phyloP scores from a whole-genome alignment of 805 yeast genomes.

The Pichia membranifaciens region DNA sequence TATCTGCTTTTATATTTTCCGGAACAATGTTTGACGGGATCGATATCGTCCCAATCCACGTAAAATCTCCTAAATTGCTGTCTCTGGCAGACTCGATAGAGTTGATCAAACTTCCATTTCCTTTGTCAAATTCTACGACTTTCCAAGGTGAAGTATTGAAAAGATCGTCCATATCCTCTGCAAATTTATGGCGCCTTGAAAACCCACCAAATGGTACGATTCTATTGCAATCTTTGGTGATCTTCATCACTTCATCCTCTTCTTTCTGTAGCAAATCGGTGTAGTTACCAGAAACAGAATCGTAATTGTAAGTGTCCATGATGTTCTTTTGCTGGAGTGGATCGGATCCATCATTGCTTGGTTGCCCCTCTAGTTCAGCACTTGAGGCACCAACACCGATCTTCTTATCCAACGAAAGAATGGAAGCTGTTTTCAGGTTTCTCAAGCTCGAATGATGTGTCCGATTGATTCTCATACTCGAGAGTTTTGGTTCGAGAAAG shows the following conservation, averaged over 20 bases:
- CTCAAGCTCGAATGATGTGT: slow-evolving; percentile 8
- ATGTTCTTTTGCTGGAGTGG: slow-evolving; percentile 1
- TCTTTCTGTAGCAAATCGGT: slow-evolving; percentile 8
- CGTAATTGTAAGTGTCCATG: slow-evolving; percentile 8
- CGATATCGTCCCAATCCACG: slow-evolving; percentile 90
- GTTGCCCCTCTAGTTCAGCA: not conserved
- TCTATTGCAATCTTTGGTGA: slow-evolving; percentile 19
- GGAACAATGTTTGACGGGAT: slow-evolving; percentile 86
- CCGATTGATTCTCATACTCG: slow-evolving; percentile 17
- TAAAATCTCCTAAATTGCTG: slow-evolving; percentile 31
- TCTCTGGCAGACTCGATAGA: slow-evolving; percentile 64
- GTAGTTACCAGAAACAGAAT: slow-evolving; percentile 1
- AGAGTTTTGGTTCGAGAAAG: slow-evolving; percentile 12
- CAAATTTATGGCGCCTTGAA: slow-evolving; percentile 50
- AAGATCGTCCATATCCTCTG: slow-evolving; percentile 37
- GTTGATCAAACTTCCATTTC: slow-evolving; percentile 84
- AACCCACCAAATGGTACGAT: slow-evolving; percentile 70
- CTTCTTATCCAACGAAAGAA: slow-evolving; percentile 7
- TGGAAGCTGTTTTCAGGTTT: slow-evolving; percentile 9
- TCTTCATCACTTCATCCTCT: slow-evolving; percentile 12
- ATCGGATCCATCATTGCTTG: not conserved
- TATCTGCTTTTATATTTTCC: slow-evolving; percentile 44
- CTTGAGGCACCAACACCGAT: not conserved
- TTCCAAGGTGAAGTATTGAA: slow-evolving; percentile 67
- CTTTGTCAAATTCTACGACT: slow-evolving; percentile 60